Base-by-base conservation (phyloP, 768 basidiomycete species). In the Russula dissimulans region DNA sequence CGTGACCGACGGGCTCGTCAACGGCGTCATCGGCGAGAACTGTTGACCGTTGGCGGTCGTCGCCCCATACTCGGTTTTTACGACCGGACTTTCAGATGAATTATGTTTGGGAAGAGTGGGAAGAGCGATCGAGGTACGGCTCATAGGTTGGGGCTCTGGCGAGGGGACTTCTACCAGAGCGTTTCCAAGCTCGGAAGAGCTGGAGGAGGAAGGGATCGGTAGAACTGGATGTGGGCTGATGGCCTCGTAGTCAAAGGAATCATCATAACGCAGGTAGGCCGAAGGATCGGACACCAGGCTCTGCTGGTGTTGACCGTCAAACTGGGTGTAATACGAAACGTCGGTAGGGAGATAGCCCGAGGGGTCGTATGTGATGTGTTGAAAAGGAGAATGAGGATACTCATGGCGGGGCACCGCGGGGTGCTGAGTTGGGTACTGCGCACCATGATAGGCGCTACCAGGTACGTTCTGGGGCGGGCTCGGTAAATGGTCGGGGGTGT, bases 121-220 rank as follows among this genome's bases (percentile, higher is more conserved):
- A 5, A 61, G 60, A 5, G 49, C 29, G 5, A 61, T 56, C n/a
- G 55, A 46, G 38, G 54, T 17, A 7, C 48, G 42, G 31, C 17
- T 32, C 48, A 43, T 56, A 1, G 34, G 9, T 32, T 18, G 55
- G 3, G 54, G 12, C 17, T 62, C 62, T 17, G 54, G 39, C 7
- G 60, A 18, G 29, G 48, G 39, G 44, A 61, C 43, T 34, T 61
- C 62, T 8, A 52, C 41, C 15, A 64, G 60, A 32, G 62, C 62
- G 22, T 64, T 50, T 2, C 60, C 62, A 1, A 64, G 62, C 39
- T 64, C 62, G 15, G 62, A 64, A 14, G 62, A 64, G 29, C 49
- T 29, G 15, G 60, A 62, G 15, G 59, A 52, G 0, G 47, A 36
- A 14, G 53, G 57, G 15, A 54, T n/a, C 6, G 52, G 7, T 15